phyloP scores from a whole-genome alignment of 148 eudicot genomes.

The Rheum nobile region DNA sequence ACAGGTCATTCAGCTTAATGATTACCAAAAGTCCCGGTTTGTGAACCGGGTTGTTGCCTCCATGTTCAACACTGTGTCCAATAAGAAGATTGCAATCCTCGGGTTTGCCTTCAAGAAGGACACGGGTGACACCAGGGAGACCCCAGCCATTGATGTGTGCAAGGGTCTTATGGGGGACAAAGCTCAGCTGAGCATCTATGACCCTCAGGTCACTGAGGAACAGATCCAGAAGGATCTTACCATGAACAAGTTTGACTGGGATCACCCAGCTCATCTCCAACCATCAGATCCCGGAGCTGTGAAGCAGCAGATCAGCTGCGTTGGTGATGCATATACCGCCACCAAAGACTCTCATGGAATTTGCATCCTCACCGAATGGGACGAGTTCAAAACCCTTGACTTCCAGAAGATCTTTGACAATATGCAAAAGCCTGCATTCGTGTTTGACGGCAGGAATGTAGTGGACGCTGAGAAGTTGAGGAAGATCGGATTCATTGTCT shows the following conservation, averaged over 20 bases:
- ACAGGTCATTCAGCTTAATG: conserved; percentile 22
- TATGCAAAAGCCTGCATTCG: conserved; percentile 24
- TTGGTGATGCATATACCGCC: conserved; percentile 16
- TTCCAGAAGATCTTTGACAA: conserved; percentile 16
- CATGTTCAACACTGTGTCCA: conserved; percentile 25
- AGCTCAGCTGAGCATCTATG: conserved; percentile 22
- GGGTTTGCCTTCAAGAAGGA: conserved; percentile 20
- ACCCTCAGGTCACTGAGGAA: conserved; percentile 25
- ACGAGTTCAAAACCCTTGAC: conserved; percentile 24
- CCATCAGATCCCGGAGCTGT: conserved; percentile 18
- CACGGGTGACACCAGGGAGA: conserved; percentile 23
- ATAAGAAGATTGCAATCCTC: conserved; percentile 17
- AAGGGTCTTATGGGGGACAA: conserved; percentile 23
- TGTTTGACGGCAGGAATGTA: conserved; percentile 24
- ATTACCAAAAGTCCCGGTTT: conserved; percentile 21
- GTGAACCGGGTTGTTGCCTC: conserved; percentile 24
- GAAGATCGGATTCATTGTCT: conserved; percentile 19
- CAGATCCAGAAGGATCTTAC: conserved; percentile 16
- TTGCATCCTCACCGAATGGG: conserved; percentile 27
- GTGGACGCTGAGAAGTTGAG: conserved; percentile 18
- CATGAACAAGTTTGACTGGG: conserved; percentile 26
- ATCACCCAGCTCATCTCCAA: conserved; percentile 20
- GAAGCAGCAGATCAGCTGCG: conserved; percentile 15
- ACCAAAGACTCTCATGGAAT: conserved; percentile 21
- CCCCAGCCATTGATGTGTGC: conserved; percentile 30